Evolutionary conservation across 371 early-diverging fungal genomes (phyloP), one percentile per base, ranked within the genome.

Genomic region (Mortierella sp.): DNA sequence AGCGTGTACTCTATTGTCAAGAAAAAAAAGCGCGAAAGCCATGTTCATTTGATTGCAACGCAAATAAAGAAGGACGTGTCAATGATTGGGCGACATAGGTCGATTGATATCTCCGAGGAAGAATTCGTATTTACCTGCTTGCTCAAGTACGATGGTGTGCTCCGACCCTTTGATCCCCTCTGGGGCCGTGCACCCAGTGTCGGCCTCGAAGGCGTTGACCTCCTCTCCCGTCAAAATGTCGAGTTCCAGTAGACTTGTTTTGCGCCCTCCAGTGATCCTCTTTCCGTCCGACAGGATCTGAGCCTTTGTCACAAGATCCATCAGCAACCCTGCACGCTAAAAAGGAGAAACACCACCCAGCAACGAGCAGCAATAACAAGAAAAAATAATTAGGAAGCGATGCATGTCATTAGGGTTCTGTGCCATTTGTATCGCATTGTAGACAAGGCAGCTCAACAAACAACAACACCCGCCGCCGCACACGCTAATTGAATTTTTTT

Each of bases 281-380:
- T 79, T 86, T 0, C 79, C 79, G 26, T 82, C 86, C 1, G 82
- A 74, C 9, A 76, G 74, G 50, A 86, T 82, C 75, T 77, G 82
- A 10, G 82, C 82, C 43, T 78, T 79, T 57, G 43, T 74, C 54
- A 86, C 79, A 28, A 86, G 70, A 16, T 79, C 72, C 13, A 71
- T 74, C 28, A 86, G 59, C 10, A 79, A 71, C 43, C 77, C 82
- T 24, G 79, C 79, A 34, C 64, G 81, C 85, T 84, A 80, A 31
- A 11, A 59, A 73, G 19, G 43, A n/a, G 37, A 46, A 78, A 50
- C 34, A 21, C 34, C 61, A 34, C 6, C 61, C 61, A 61, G 14
- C 31, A 34, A 59, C n/a, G 44, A 61, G 9, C 54, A 53, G 28
- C 43, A 43, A 28, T 64, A n/a, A 34, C 31, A 14, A 9, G 28